Evolutionary conservation across 805 yeast species (phyloP), one percentile per base, ranked within the genome.

Genomic region (Lachancea kluyveri): DNA sequence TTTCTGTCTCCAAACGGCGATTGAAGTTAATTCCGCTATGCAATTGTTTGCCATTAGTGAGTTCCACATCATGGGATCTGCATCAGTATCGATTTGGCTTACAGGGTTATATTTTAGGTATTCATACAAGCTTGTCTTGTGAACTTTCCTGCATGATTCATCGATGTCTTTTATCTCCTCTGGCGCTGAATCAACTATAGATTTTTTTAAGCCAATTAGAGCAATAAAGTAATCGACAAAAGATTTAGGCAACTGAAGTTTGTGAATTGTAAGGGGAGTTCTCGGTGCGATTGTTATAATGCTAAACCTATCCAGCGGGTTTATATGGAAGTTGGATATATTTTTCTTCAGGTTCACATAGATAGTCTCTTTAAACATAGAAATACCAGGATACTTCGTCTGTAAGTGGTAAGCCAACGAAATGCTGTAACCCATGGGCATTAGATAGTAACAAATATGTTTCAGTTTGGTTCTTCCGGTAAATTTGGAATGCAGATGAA

Each of bases 181-280:
- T 15, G 30, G 22, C 6, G 20, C 27, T 6, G 30, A 20, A 12
- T 26, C 33, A 22, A 42, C 43, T 5, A 40, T 32, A 15, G 31
- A 31, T 18, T 35, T 28, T 24, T 50, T 51, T 17, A 43, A 25
- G 6, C 29, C 30, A 12, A 41, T 39, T 26, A 40, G 40, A 13
- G 46, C 33, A 17, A 35, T 27, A 15, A 48, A 40, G 34, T 45
- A 53, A 10, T 39, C 36, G 13, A 45, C 40, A 27, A 39, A 53
- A 1, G 36, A 30, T 31, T 31, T 30, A 6, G 54, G 46, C 10
- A 53, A 16, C 21, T 41, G 37, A 6, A 51, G 35, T 30, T 87
- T 90, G 64, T 72, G 95, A 39, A 82, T 87, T 35, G 84, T 83
- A 6, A 78, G 83, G 40, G 96, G 95, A 2, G 86, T 92, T 2